Evolutionary conservation across 805 yeast genomes (phyloP).

Genomic region (Candida sonorensis): DNA sequence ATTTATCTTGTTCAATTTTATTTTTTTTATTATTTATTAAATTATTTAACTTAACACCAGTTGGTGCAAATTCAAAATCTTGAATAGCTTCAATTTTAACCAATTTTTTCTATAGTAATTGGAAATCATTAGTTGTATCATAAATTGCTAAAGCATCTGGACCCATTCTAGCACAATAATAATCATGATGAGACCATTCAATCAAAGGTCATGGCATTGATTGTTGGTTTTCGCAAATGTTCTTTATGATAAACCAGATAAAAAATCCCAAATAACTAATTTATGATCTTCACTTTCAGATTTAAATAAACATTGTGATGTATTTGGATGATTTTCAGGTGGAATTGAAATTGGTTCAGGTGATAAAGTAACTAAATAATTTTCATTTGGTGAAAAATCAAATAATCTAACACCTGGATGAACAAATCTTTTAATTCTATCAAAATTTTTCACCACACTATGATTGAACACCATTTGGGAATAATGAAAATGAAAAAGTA

Average conservation of each 20-base stretch:
- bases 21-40: no score
- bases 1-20: constrained; percentile 40
- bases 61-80: constrained; percentile 95
- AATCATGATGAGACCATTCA: constrained; percentile 92
- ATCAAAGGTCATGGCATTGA: constrained; percentile 91
- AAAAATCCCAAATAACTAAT: constrained; percentile 87
- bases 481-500: constrained; percentile 77
- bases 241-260: constrained; percentile 75
- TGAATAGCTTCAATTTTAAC: constrained; percentile 76
- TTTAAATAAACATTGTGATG: constrained; percentile 72
- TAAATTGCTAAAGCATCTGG: constrained; percentile 90
- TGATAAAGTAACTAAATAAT: constrained; percentile 83
- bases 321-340: constrained; percentile 55
- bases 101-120: constrained; percentile 78
- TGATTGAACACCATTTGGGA: constrained; percentile 89
- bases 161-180: constrained; percentile 90
- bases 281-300: constrained; percentile 89
- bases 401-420: constrained; percentile 87
- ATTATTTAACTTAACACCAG: constrained; percentile 62
- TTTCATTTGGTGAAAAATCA: constrained; percentile 90
- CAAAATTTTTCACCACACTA: constrained; percentile 91
- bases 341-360: constrained; percentile 75
- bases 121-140: constrained; percentile 66
- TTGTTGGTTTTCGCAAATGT: constrained; percentile 78
- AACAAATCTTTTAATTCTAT: constrained; percentile 65